Evolutionary conservation across 1,284 basidiomycete genomes (phyloP).

Genomic region (Xerocomus minutiporus): DNA sequence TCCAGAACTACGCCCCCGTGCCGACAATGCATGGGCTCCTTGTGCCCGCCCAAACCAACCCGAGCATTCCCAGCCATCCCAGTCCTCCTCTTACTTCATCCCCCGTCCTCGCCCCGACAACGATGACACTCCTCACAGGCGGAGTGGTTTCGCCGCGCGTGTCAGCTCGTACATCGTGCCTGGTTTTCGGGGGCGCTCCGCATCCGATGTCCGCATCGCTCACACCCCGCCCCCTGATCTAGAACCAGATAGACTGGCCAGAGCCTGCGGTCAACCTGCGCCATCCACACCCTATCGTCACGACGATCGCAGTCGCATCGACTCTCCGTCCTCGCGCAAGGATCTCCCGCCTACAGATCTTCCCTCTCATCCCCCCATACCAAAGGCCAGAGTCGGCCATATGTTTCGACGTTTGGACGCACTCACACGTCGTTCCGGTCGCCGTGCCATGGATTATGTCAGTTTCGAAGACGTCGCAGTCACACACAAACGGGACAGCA

Average conservation of each 20-base stretch:
- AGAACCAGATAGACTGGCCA: conserved; percentile 27
- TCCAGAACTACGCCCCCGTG: conserved; percentile 23
- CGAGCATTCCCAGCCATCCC: not conserved
- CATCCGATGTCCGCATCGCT: conserved; percentile 25
- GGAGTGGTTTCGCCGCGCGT: conserved; percentile 14
- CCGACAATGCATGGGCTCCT: conserved; percentile 22
- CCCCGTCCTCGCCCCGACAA: conserved; percentile 12
- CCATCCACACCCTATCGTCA: conserved; percentile 7
- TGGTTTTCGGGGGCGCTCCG: conserved; percentile 19
- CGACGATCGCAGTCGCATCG: conserved; percentile 2
- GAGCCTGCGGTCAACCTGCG: conserved; percentile 27
- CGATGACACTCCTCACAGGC: conserved; percentile 4
- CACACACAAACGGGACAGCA: conserved; percentile 16
- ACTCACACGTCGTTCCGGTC: conserved; percentile 21
- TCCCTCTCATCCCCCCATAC: conserved; percentile 8
- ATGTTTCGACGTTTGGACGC: conserved; percentile 27
- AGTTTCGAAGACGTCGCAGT: conserved; percentile 21
- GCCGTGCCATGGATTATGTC: conserved; percentile 29
- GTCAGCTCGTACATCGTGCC: conserved; percentile 10
- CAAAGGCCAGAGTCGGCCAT: conserved; percentile 18
- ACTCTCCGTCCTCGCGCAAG: conserved; percentile 4
- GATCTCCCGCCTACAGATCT: not conserved
- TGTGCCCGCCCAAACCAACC: conserved; percentile 15
- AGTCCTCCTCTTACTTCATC: conserved; percentile 9
- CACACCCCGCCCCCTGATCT: conserved; percentile 26